phyloP scores from a whole-genome alignment of 2,329 filamentous ascomycete species.

The Penicillium sp. region DNA sequence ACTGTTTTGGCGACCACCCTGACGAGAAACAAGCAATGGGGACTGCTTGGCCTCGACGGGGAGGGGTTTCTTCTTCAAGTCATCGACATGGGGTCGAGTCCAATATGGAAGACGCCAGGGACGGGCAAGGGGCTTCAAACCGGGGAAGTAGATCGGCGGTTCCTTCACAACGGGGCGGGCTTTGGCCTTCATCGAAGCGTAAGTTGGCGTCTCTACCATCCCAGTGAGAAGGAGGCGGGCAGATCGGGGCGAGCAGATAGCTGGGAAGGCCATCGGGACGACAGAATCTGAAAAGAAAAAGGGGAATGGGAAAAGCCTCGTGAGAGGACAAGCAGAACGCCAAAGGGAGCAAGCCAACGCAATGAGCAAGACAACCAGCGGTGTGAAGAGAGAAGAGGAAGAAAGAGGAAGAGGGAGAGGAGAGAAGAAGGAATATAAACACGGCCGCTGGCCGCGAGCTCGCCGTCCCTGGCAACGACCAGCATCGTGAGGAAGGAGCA shows the following conservation, averaged over 20 bases:
- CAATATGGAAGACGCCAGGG: constrained; percentile 5
- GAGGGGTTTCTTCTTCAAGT: not conserved
- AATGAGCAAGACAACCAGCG: not conserved
- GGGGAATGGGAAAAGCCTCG: constrained; percentile 2
- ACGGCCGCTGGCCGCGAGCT: not conserved
- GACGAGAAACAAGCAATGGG: not conserved
- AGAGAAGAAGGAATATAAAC: not conserved
- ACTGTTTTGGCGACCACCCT: not conserved
- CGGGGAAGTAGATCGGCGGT: constrained; percentile 2
- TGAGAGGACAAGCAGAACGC: constrained; percentile 6
- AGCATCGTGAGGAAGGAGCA: constrained; percentile 5
- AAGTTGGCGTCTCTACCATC: not conserved
- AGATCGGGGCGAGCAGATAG: constrained; percentile 8
- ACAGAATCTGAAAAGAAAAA: not conserved
- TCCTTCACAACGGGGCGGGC: not conserved
- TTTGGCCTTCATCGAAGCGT: not conserved
- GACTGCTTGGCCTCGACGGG: not conserved
- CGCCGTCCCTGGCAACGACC: constrained; percentile 1
- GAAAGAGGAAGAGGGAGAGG: not conserved
- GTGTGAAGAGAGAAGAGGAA: not conserved
- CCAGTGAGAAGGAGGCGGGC: constrained; percentile 9
- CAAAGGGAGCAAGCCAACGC: not conserved
- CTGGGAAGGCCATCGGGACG: constrained; percentile 5
- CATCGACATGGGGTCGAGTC: not conserved
- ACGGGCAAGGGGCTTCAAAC: not conserved